Conservation (phyloP, 805 yeast species). For the Clavispora santaluciae region DNA sequence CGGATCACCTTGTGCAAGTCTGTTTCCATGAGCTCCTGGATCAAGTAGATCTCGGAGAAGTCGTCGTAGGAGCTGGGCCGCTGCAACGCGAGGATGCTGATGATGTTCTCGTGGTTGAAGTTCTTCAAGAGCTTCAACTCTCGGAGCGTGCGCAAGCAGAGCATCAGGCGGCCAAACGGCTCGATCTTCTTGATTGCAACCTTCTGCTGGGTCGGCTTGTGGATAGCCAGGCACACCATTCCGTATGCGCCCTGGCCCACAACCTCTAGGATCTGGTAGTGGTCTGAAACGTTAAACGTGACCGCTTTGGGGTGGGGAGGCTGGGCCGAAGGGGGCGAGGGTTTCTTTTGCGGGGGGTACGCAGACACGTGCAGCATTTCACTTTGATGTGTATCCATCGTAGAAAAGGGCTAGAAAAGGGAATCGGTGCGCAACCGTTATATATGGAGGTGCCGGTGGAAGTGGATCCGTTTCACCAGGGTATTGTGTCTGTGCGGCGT, state of each 20-base stretch:
- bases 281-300: conserved; percentile 80
- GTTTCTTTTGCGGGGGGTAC: conserved; percentile 1
- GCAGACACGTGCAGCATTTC: not conserved
- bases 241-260: conserved; percentile 98
- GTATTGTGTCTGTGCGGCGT: not conserved
- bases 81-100: conserved; percentile 84
- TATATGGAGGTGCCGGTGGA: not conserved
- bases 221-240: conserved; percentile 84
- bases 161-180: conserved; percentile 86
- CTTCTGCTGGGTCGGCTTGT: conserved; percentile 76
- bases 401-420: not conserved
- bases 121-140: conserved; percentile 86
- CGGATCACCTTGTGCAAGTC: conserved; percentile 78
- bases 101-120: conserved; percentile 91
- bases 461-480: not conserved
- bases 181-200: conserved; percentile 96
- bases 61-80: conserved; percentile 70
- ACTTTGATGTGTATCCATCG: not conserved
- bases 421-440: conserved; percentile 1
- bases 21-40: conserved; percentile 85
- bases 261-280: conserved; percentile 77
- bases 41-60: conserved; percentile 83
- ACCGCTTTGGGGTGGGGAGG: conserved; percentile 21
- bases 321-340: conserved; percentile 2
- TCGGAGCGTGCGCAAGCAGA: conserved; percentile 82